Percentiles rank a stretch among this genome's conserved stretches.
Evolutionary conservation across 768 basidiomycete genomes (phyloP).

Genomic region (Panellus pusillus): DNA sequence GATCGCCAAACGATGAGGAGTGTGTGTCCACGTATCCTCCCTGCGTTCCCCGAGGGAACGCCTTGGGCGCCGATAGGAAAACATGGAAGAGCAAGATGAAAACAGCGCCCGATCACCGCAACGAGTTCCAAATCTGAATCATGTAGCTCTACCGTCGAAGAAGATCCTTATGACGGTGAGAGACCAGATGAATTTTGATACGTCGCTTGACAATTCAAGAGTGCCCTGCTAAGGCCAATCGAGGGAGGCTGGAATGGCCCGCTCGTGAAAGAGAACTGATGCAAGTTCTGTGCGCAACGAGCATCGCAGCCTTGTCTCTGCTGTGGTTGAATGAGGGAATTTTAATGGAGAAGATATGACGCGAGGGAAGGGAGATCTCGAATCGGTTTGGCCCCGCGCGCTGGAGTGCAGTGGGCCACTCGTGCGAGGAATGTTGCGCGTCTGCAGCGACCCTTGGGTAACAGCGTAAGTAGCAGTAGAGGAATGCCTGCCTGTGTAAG

Average conservation of each 20-base stretch:
- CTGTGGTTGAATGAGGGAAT: constrained; percentile 14
- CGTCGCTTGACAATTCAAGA: constrained; percentile 57
- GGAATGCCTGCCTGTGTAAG: too few relatives aligned
- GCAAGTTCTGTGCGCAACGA: constrained; percentile 53
- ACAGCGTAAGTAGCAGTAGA: too few relatives aligned
- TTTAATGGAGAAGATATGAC: too few relatives aligned
- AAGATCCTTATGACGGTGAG: constrained; percentile 43
- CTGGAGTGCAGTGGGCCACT: too few relatives aligned
- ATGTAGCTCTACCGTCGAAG: constrained; percentile 36
- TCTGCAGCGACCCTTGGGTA: too few relatives aligned
- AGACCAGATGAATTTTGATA: constrained; percentile 58
- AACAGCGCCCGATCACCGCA: constrained; percentile 52
- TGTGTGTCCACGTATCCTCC: constrained; percentile 7
- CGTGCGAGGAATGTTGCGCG: too few relatives aligned
- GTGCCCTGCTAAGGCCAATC: constrained; percentile 64
- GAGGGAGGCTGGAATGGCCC: constrained; percentile 69
- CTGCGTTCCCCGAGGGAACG: constrained; percentile 19
- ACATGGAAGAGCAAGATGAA: constrained; percentile 14
- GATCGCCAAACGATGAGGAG: constrained; percentile 18
- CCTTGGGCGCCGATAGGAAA: constrained; percentile 22
- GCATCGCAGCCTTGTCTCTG: constrained; percentile 62
- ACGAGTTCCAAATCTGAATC: constrained; percentile 52
- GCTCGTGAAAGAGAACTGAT: constrained; percentile 52
- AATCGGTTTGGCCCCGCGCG: too few relatives aligned
- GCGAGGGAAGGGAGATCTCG: too few relatives aligned